phyloP scores from a whole-genome alignment of 257 asterid species.

The Fraxinus excelsior region DNA sequence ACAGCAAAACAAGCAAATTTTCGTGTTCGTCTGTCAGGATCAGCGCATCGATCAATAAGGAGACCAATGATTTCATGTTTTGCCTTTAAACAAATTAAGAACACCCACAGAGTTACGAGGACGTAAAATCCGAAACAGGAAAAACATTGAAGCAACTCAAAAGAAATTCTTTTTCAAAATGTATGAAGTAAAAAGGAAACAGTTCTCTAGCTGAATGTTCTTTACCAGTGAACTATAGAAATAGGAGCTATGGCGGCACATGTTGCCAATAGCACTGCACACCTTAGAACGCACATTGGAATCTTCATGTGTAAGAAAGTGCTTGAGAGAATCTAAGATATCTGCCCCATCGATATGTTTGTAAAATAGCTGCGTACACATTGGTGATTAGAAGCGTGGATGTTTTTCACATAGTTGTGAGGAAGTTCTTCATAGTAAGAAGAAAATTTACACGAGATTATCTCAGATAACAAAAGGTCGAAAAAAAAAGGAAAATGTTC shows the following conservation, averaged over 20 bases:
- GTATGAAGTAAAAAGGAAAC: constrained; percentile 2
- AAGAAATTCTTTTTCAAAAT: constrained; percentile 4
- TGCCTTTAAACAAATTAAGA: constrained; percentile 46
- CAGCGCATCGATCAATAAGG: constrained; percentile 86
- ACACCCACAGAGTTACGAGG: constrained; percentile 8
- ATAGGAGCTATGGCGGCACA: constrained; percentile 97
- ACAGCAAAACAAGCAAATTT: constrained; percentile 99
- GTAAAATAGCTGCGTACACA: constrained; percentile 65
- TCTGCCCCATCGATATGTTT: constrained; percentile 74
- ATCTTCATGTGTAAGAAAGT: constrained; percentile 79
- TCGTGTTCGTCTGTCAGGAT: constrained; percentile 87
- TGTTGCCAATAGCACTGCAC: constrained; percentile 93
- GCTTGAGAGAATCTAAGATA: constrained; percentile 71
- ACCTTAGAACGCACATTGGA: constrained; percentile 88
- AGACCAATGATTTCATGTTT: constrained; percentile 63
- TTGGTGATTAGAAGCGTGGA: constrained; percentile 24
- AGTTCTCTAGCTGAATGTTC: neutral
- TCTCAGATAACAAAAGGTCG: neutral
- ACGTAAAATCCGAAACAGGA: constrained; percentile 6
- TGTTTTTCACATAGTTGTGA: neutral
- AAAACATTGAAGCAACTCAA: constrained; percentile 8
- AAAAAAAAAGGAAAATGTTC: neutral
- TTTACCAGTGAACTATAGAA: constrained; percentile 80
- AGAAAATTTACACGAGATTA: neutral
- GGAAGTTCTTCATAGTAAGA: constrained; percentile 1